Percentiles rank a stretch among this genome's conserved stretches.
phyloP scores from a whole-genome alignment of 805 yeast species.

The Starmerella stigmatis region DNA sequence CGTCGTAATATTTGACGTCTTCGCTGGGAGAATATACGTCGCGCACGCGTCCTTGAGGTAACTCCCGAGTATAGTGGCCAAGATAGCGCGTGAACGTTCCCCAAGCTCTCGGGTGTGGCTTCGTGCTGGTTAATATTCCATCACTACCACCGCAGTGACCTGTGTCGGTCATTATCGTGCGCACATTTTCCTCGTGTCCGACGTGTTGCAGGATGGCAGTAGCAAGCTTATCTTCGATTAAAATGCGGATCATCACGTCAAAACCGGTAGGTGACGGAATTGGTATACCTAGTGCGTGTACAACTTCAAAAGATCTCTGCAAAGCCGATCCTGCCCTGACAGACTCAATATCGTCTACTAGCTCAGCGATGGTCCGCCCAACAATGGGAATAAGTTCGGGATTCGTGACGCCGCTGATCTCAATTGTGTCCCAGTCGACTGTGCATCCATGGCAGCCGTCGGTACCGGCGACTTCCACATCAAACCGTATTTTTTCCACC shows the following conservation, averaged over 20 bases:
- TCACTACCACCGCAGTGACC: constrained; percentile 19
- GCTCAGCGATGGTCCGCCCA: constrained; percentile 11
- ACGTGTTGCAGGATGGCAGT: constrained; percentile 20
- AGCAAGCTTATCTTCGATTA: constrained; percentile 11
- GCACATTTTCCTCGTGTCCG: constrained; percentile 19
- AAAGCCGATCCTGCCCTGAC: not conserved
- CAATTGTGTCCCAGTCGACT: constrained; percentile 19
- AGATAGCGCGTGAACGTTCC: constrained; percentile 19
- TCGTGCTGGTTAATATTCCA: constrained; percentile 15
- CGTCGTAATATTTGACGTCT: constrained; percentile 5
- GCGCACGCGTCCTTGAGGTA: constrained; percentile 13
- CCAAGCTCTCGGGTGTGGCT: constrained; percentile 19
- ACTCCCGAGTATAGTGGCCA: constrained; percentile 19
- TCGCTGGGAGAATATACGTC: constrained; percentile 11
- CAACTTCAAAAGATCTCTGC: not conserved
- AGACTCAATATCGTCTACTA: not conserved
- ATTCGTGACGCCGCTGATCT: constrained; percentile 16
- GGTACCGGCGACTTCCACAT: constrained; percentile 18
- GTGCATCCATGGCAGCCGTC: constrained; percentile 22
- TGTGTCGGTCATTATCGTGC: constrained; percentile 14
- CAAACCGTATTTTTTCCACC: constrained; percentile 11
- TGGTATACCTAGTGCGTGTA: not conserved
- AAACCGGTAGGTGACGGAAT: constrained; percentile 4
- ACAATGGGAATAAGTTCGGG: constrained; percentile 5
- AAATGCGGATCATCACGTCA: constrained; percentile 13